Evolutionary conservation across 306 rosid species (phyloP).

Genomic region (Prunus davidiana): DNA sequence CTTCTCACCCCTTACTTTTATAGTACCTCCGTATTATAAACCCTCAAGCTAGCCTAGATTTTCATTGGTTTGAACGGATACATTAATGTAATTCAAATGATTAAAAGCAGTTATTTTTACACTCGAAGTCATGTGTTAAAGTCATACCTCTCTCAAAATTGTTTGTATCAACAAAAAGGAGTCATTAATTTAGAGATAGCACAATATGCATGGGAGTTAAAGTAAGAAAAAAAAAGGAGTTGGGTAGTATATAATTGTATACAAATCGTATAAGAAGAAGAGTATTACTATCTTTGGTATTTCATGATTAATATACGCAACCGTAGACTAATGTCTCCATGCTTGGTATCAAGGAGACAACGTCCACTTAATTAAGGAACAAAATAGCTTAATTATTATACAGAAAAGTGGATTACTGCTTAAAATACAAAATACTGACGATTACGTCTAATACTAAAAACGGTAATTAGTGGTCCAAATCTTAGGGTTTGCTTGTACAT

Average conservation of each 20-base stretch:
- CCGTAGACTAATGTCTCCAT: constrained; percentile 26
- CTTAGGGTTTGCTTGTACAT: constrained; percentile 14
- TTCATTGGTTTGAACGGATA: too few species aligned
- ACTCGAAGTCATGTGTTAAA: too few species aligned
- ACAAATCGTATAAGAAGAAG: too few species aligned
- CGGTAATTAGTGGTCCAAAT: constrained; percentile 20
- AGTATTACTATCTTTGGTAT: background rate
- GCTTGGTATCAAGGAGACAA: constrained; percentile 32
- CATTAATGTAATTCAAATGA: too few species aligned
- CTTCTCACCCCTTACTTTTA: constrained; percentile 8
- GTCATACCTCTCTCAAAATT: too few species aligned
- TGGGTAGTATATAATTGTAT: background rate
- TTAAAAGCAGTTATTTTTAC: too few species aligned
- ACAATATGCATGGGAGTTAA: too few species aligned
- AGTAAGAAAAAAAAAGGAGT: too few species aligned
- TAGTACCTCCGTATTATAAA: background rate
- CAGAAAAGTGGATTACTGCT: background rate
- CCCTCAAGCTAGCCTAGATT: background rate
- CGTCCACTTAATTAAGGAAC: constrained; percentile 4
- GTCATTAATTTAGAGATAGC: too few species aligned
- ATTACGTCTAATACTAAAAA: constrained; percentile 6
- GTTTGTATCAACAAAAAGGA: too few species aligned
- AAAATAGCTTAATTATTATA: background rate
- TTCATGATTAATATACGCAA: background rate
- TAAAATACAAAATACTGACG: background rate